Evolutionary conservation across 768 basidiomycete species (phyloP).

Genomic region (Termitomyces sp.): DNA sequence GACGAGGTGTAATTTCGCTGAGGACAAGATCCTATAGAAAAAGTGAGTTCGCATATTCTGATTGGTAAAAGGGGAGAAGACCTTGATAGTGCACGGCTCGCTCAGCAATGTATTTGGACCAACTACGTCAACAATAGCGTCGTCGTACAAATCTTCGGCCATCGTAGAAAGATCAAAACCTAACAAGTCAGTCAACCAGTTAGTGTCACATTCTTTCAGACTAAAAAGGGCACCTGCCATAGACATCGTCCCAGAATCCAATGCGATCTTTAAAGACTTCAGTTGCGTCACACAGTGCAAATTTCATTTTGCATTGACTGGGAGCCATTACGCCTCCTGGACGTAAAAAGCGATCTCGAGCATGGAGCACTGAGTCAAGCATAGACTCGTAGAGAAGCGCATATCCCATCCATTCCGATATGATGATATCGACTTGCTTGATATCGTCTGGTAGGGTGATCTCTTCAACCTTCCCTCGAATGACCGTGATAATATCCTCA

Average conservation of each 20-base stretch:
- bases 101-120: constrained; percentile 59
- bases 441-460: constrained; percentile 68
- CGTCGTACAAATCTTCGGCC: constrained; percentile 66
- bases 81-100: constrained; percentile 61
- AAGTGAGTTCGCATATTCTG: neutral
- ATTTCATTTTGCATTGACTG: constrained; percentile 79
- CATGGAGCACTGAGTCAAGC: constrained; percentile 90
- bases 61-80: constrained; percentile 19
- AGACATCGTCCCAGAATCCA: constrained; percentile 86
- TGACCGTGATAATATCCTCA: constrained; percentile 74
- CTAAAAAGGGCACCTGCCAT: constrained; percentile 47
- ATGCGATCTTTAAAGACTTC: constrained; percentile 78
- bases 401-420: constrained; percentile 99
- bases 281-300: constrained; percentile 74
- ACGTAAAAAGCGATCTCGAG: constrained; percentile 80
- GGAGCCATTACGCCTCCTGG: constrained; percentile 85
- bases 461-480: constrained; percentile 88
- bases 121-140: constrained; percentile 82
- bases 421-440: constrained; percentile 84
- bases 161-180: constrained; percentile 89
- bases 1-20: constrained; percentile 51
- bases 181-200: constrained; percentile 19
- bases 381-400: constrained; percentile 92
- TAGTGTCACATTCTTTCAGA: neutral
- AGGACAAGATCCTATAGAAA: constrained; percentile 67